Base-by-base conservation (phyloP, 129 eudicot species). In the Scalesia atractyloides region DNA sequence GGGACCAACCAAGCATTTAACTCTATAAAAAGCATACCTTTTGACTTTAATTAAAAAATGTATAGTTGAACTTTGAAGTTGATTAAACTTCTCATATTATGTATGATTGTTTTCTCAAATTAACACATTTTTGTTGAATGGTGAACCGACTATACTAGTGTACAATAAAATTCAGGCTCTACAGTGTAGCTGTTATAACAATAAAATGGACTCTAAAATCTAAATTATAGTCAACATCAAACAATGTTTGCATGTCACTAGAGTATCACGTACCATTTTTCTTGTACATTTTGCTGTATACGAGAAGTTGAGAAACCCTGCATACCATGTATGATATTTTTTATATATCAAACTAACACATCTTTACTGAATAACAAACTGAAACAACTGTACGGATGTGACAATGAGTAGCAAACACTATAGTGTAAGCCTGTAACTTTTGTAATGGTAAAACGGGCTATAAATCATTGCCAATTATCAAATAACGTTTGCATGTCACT, bases 251-350 rank as follows among this genome's bases (percentile, higher is more conserved):
- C 20, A 64, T 48, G 33, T 5, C 57, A 75, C 47, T 5, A 24
- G 14, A 44, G 30, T 18, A 24, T 43, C 6, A 15, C 3, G 1
- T 74, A 14, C 24, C 57, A 63, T 36, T 36, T 34, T 49, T 47
- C 2, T 26, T 33, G 44, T 15, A 44, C 30, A 20, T 61, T 46
- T 36, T 62, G 70, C 17, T 17, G 52, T 48, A 33, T 17, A 17
- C 17, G 51, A 48, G 73, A 51, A 67, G 43, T 20, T 30, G 61
- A 63, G 63, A 63, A 63, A 63, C 12, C 53, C 7, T 9, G 63
- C 13, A 46, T 73, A 9, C 18, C 48, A 48, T 30, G 60, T 44
- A 43, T 60, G 46, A 17, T 73, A 9, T 41, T 41, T 41, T 41
- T 60, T 24, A 41, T 13, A 46, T 72, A 16, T 48, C 60, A n/a